These are phyloP conservation scores for Vitis labrusca DNA, from an alignment of 164 flowering plant genomes.

Conservation along the genomic window DNA sequence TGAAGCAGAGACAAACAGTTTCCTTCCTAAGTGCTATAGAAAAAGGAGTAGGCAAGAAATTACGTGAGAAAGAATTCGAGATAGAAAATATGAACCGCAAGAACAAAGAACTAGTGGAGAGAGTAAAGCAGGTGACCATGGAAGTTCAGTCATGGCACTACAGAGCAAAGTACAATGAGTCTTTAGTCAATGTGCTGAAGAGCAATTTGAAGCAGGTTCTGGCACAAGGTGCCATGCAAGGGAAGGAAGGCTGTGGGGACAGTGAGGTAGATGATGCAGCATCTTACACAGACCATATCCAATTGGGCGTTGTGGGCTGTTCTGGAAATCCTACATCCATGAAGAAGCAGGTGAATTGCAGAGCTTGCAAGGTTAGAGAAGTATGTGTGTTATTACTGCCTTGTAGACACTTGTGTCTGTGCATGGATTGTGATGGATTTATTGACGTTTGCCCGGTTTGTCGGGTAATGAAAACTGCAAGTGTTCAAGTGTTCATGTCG, in stretches of 20 bases:
- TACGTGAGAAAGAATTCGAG: constrained; percentile 60
- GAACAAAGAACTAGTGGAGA: constrained; percentile 65
- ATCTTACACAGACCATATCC: constrained; percentile 44
- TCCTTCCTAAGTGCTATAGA: constrained; percentile 55
- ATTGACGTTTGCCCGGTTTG: constrained; percentile 68
- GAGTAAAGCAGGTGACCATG: constrained; percentile 53
- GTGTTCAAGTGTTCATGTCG: constrained; percentile 65
- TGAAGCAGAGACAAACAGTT: constrained; percentile 57
- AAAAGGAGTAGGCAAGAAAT: constrained; percentile 45
- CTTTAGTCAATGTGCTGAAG: constrained; percentile 53
- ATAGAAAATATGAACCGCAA: constrained; percentile 62
- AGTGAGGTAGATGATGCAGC: constrained; percentile 69
- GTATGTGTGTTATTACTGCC: constrained; percentile 63
- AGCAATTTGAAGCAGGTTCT: constrained; percentile 59
- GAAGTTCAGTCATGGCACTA: constrained; percentile 74
- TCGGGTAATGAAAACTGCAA: constrained; percentile 49
- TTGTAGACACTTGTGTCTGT: constrained; percentile 77
- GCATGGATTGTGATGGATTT: constrained; percentile 63
- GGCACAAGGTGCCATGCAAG: constrained; percentile 49
- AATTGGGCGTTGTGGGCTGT: constrained; percentile 17
- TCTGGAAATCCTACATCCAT: constrained; percentile 15
- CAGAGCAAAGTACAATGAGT: constrained; percentile 66
- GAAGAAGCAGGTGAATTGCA: constrained; percentile 44
- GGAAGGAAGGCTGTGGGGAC: constrained; percentile 74
- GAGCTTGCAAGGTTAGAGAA: constrained; percentile 58